Conservation (phyloP, 805 yeast species). For the Nakazawaea molendinolei region DNA sequence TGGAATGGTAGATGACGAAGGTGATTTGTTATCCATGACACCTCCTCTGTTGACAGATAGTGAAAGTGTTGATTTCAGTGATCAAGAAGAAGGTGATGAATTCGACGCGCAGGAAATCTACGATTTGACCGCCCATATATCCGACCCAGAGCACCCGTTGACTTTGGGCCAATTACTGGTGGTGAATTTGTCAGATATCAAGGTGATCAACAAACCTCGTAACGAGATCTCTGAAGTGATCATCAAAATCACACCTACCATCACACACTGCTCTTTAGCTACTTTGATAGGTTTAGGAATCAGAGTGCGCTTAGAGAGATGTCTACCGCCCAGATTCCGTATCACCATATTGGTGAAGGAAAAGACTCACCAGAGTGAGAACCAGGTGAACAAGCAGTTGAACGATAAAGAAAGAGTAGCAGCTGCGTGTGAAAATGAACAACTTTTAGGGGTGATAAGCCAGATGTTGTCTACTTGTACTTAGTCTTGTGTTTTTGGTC, state of each 20-base stretch:
- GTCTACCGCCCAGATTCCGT: constrained; percentile 80
- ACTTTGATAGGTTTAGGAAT: constrained; percentile 94
- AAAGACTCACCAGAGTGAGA: constrained; percentile 94
- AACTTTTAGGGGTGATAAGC: constrained; percentile 80
- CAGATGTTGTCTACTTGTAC: constrained; percentile 87
- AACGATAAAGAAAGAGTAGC: constrained; percentile 97
- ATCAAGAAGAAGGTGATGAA: constrained; percentile 41
- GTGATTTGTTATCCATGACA: constrained; percentile 11
- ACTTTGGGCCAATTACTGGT: constrained; percentile 93
- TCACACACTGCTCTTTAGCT: constrained; percentile 95
- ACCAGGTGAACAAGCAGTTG: constrained; percentile 91
- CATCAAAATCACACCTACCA: constrained; percentile 91
- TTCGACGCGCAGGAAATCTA: constrained; percentile 88
- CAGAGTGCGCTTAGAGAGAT: constrained; percentile 82
- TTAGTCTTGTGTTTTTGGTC: not conserved
- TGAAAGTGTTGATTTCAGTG: constrained; percentile 10
- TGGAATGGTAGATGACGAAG: constrained; percentile 2
- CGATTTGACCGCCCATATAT: constrained; percentile 76
- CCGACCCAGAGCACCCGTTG: constrained; percentile 97
- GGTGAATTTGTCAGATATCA: constrained; percentile 77
- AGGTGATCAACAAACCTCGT: constrained; percentile 50
- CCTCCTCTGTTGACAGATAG: constrained; percentile 10
- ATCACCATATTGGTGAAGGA: constrained; percentile 74
- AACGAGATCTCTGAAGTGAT: constrained; percentile 63
- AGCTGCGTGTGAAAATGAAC: constrained; percentile 97